Evolutionary conservation across 768 basidiomycete genomes (phyloP).

Genomic region (Baorangia bicolor): DNA sequence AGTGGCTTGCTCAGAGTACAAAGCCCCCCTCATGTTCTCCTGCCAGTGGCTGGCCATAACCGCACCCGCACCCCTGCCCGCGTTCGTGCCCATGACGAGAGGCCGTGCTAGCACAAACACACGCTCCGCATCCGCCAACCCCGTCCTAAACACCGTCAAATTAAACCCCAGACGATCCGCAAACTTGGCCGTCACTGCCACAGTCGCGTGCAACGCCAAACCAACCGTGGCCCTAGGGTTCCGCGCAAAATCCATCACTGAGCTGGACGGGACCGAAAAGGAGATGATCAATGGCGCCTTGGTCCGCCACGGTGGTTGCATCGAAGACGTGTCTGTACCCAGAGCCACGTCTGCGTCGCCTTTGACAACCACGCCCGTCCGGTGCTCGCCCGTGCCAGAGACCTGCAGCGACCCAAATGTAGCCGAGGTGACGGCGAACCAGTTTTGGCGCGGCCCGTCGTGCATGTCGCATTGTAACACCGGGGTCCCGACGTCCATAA

Average conservation of each 20-base stretch:
- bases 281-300: conserved; percentile 21
- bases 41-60: conserved; percentile 2
- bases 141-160: conserved; percentile 19
- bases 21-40: not conserved
- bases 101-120: conserved; percentile 20
- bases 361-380: conserved; percentile 9
- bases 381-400: conserved; percentile 19
- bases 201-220: conserved; percentile 15
- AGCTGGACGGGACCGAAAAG: conserved; percentile 14
- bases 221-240: conserved; percentile 12
- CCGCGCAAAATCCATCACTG: conserved; percentile 11
- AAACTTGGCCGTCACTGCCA: conserved; percentile 6
- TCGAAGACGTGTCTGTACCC: not conserved
- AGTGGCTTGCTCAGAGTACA: not conserved
- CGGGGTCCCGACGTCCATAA: conserved; percentile 4
- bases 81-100: conserved; percentile 9
- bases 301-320: conserved; percentile 13
- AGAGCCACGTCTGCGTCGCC: not conserved
- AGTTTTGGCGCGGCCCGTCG: not conserved
- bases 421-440: conserved; percentile 21
- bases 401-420: conserved; percentile 21
- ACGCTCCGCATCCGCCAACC: conserved; percentile 6
- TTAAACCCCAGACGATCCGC: conserved; percentile 6
- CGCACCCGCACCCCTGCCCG: not conserved
- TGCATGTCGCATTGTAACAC: conserved; percentile 23